These are phyloP conservation scores for Mycena vulgaris DNA, from an alignment of 768 basidiomycete species.

Conservation along the genomic window DNA sequence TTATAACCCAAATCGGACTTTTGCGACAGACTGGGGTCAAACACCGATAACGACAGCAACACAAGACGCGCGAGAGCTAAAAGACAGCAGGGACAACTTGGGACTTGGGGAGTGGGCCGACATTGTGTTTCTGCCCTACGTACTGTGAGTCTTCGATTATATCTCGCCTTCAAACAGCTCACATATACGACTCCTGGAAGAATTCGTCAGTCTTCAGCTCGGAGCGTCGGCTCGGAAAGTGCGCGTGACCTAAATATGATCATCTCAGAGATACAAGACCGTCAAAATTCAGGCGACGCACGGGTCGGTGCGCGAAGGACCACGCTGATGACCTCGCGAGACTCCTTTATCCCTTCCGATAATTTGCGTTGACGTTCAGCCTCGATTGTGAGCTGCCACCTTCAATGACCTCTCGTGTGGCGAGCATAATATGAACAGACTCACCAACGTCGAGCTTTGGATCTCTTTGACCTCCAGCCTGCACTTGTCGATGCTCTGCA, in stretches of 20 bases:
- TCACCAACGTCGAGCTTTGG: too few relatives aligned
- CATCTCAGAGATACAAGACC: not conserved
- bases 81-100: too few relatives aligned
- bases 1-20: too few relatives aligned
- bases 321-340: not conserved
- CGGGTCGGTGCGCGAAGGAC: not conserved
- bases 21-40: too few relatives aligned
- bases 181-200: not conserved
- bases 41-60: too few relatives aligned
- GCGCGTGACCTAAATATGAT: not conserved
- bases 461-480: too few relatives aligned
- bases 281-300: not conserved
- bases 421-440: too few relatives aligned
- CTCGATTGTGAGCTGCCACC: slow-evolving; percentile 7
- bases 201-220: not conserved
- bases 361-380: not conserved
- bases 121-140: not conserved
- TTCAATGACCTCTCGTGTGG: too few relatives aligned
- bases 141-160: not conserved
- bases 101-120: too few relatives aligned
- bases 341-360: not conserved
- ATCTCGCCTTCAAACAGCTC: not conserved
- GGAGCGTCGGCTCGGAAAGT: too few relatives aligned
- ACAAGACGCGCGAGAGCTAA: too few relatives aligned
- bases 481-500: too few relatives aligned